phyloP scores from a whole-genome alignment of 1,284 basidiomycete species.

The Melampsora medusae region DNA sequence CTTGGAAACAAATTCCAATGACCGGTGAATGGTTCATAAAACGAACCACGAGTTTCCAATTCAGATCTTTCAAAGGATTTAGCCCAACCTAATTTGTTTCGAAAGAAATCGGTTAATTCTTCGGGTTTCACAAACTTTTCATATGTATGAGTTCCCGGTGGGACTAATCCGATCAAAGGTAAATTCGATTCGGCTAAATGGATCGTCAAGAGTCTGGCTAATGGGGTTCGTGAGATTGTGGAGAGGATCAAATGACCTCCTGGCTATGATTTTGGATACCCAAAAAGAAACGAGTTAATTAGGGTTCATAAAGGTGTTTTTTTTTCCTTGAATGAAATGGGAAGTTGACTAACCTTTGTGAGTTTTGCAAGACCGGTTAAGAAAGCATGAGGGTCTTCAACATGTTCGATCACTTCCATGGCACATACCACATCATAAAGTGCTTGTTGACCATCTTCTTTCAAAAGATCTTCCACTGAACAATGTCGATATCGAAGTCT shows the following conservation, averaged over 20 bases:
- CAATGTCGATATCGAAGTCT: constrained; percentile 69
- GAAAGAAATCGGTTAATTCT: constrained; percentile 84
- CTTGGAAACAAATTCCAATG: constrained; percentile 70
- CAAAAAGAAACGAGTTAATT: constrained; percentile 6
- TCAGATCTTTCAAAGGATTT: constrained; percentile 58
- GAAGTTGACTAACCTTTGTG: constrained; percentile 61
- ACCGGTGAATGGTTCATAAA: constrained; percentile 74
- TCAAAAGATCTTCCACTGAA: constrained; percentile 71
- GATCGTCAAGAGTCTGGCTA: constrained; percentile 86
- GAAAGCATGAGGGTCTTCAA: constrained; percentile 84
- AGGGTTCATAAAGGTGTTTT: background rate
- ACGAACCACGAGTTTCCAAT: constrained; percentile 76
- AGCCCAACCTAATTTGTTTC: constrained; percentile 60
- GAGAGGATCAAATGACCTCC: constrained; percentile 93
- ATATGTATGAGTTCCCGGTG: constrained; percentile 86
- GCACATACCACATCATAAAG: constrained; percentile 90
- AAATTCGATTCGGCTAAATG: constrained; percentile 73
- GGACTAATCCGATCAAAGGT: constrained; percentile 71
- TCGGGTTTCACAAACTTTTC: constrained; percentile 83
- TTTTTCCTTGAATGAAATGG: background rate
- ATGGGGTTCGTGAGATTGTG: constrained; percentile 90
- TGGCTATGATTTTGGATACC: constrained; percentile 64
- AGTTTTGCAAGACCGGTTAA: constrained; percentile 74
- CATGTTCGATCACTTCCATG: constrained; percentile 98
- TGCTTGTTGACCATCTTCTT: constrained; percentile 61